Evolutionary conservation across 75 land plant species (phyloP), one percentile per base, ranked within the genome.

Genomic region (Cunninghamia lanceolata): DNA sequence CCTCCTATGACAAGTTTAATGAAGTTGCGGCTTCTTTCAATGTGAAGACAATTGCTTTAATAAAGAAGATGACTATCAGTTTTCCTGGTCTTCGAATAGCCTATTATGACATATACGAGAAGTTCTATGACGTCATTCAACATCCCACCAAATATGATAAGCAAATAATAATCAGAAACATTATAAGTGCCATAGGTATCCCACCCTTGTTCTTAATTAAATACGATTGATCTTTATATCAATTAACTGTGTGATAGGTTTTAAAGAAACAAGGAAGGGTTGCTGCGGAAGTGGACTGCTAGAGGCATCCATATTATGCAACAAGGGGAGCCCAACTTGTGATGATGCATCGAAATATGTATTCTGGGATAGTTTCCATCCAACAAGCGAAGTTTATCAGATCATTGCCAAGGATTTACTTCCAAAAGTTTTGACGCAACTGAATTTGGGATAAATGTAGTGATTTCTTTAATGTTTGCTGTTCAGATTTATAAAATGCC

Each of bases 281-380:
- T 93, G 94, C 83, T 93, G 94, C 35, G 94, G 94, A 3, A 88
- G 93, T 7, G 91, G 93, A 4, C 36, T 82, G 54, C 6, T 93
- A 9, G 94, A 93, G 80, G 50, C 85, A 6, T 82, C 85, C 16
- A 59, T 85, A 73, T 38, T 85, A 21, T 93, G 94, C 88, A 87
- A 85, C 21, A 10, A 50, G 8, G 63, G 47, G 2, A 42, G 85
- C 19, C 25, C 39, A 10, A 85, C 87, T 16, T 93, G 92, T 68
- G 1, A 9, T 2, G 87, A 93, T 77, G 86, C 88, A 82, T 79
- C 84, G 13, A 73, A 87, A 35, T 93, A 88, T 54, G 43, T 93
- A 32, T 93, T 88, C 74, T 93, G 87, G 88, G 94, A 93, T 83
- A 81, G 90, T 56, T 89, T 91, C 82, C 94, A 93, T 70, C 94